A percentile compares a stretch with the other conserved stretches of the same genome.
These are phyloP conservation scores for Fraxinus quadrangulata DNA, from an alignment of 257 asterid genomes.

Conservation along the genomic window DNA sequence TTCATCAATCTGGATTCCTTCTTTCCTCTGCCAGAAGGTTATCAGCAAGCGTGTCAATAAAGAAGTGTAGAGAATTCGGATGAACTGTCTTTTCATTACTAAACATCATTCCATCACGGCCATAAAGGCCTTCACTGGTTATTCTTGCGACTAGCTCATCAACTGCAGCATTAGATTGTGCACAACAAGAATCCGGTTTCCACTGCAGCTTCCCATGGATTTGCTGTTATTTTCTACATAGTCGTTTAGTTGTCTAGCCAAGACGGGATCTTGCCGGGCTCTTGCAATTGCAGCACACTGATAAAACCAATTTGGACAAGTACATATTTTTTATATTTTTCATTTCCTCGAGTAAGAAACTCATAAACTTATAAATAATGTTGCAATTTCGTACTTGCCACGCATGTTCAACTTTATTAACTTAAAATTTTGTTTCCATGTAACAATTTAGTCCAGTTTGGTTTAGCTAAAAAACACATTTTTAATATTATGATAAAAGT, in stretches of 20 bases:
- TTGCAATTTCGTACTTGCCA: too few species aligned
- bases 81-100: conserved; percentile 89
- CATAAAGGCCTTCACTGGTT: conserved; percentile 78
- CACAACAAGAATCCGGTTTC: conserved; percentile 91
- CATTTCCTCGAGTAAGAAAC: too few species aligned
- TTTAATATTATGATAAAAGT: too few species aligned
- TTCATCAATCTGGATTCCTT: conserved; percentile 33
- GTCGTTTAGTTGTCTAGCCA: conserved; percentile 70
- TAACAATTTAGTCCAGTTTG: too few species aligned
- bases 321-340: too few species aligned
- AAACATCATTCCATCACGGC: conserved; percentile 64
- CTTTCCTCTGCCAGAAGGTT: conserved; percentile 68
- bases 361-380: too few species aligned
- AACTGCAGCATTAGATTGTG: conserved; percentile 98
- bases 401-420: too few species aligned
- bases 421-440: too few species aligned
- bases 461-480: too few species aligned
- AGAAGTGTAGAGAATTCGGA: conserved; percentile 80
- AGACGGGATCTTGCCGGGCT: conserved; percentile 98
- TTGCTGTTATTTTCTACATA: conserved; percentile 45
- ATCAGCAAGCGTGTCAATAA: conserved; percentile 88
- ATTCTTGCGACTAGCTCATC: conserved; percentile 92
- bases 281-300: conserved; percentile 85
- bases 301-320: neutral
- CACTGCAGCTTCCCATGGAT: conserved; percentile 45